Base-by-base conservation (phyloP, 2,329 filamentous ascomycete species). In the Paecilomyces sp. region DNA sequence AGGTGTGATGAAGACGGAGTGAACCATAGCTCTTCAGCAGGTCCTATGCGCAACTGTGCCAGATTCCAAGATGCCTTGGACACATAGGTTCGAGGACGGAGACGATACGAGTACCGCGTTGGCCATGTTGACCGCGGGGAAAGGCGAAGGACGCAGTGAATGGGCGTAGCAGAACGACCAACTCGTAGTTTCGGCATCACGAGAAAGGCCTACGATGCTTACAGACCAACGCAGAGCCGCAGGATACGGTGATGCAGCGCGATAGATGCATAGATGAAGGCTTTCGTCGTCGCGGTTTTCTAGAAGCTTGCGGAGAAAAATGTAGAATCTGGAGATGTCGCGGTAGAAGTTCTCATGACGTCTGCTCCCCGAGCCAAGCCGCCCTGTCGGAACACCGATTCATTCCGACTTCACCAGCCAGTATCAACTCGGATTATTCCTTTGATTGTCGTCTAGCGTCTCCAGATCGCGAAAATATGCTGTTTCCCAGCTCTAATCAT, bases 1-100 rank as follows among this genome's bases (percentile, higher is more conserved):
- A 67, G 62, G 0, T 61, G 56, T 30, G 62, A 60, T 9, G 66
- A 64, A 15, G 59, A 34, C 47, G 66, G 60, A 22, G 70, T 68
- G 25, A 73, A 68, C 70, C 73, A 76, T 36, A 72, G 64, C 24
- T 76, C 74, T 25, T 67, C 68, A 50, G 73, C 63, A 50, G 72
- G 69, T 15, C 72, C 74, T 61, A 74, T 66, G 25, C 70, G 71
- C 11, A 73, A 68, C 57, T 75, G 74, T 11, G 74, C 76, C 5
- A 77, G 66, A 36, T 65, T 66, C 54, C 67, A 67, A 33, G 60
- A 62, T 22, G 68, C 65, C n/a, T 68, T 67, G 12, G 68, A 70
- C 53, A 65, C 62, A 61, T 71, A 72, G 30, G 58, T 58, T 57
- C 67, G 69, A 22, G 62, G 63, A 54, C 61, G 51, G 25, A 53